A percentile compares a stretch with the other conserved stretches of the same genome.
Evolutionary conservation across 257 asterid genomes (phyloP).

Genomic region (Fraxinus cuspidata): DNA sequence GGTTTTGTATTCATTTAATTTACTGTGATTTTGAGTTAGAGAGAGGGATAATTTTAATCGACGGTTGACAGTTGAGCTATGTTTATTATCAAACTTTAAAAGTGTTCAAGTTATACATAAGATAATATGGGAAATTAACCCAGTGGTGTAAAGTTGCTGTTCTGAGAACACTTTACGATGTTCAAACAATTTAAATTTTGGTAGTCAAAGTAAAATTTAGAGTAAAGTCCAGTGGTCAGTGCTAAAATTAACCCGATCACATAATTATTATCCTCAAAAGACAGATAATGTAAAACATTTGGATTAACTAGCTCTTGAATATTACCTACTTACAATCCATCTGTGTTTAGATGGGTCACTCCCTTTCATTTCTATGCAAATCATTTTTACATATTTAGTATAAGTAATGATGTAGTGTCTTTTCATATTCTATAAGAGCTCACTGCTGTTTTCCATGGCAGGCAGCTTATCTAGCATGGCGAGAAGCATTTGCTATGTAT

Average conservation of each 20-base stretch:
- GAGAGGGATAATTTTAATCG: background rate
- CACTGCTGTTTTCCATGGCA: constrained; percentile 28
- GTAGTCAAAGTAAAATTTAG: background rate
- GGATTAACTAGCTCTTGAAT: background rate
- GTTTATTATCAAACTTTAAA: too few species aligned
- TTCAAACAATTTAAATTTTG: too few species aligned
- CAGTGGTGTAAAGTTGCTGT: too few species aligned
- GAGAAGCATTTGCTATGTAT: constrained; percentile 65
- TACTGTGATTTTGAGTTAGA: background rate
- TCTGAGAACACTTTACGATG: too few species aligned
- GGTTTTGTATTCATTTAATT: background rate
- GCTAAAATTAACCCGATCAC: background rate
- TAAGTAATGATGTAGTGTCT: background rate
- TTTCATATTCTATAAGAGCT: background rate
- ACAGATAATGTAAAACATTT: background rate
- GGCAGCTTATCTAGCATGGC: constrained; percentile 80
- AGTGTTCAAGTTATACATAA: too few species aligned
- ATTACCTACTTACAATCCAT: background rate
- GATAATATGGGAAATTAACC: too few species aligned
- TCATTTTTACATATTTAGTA: background rate
- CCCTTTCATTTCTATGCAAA: background rate
- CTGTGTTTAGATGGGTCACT: background rate
- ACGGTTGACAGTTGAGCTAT: background rate
- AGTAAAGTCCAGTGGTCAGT: background rate
- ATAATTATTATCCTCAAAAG: background rate